These are phyloP conservation scores for Aspergillus viridinutans DNA, from an alignment of 2,329 filamentous ascomycete genomes.

Conservation along the genomic window DNA sequence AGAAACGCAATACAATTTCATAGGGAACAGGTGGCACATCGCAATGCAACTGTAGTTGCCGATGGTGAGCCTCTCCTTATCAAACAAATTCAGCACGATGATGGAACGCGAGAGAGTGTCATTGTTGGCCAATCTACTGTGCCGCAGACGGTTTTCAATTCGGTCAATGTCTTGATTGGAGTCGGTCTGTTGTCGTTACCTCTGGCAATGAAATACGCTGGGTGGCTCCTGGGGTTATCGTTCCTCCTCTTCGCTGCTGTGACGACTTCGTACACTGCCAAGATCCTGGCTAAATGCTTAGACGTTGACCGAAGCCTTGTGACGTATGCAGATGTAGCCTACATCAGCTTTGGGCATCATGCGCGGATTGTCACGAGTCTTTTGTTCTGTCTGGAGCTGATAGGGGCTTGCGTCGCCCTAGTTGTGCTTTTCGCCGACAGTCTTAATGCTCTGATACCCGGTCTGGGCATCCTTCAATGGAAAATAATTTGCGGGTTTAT, in stretches of 20 bases:
- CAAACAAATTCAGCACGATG: conserved; percentile 78
- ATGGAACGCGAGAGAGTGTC: conserved; percentile 76
- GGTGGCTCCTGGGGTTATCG: conserved; percentile 77
- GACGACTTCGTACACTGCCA: conserved; percentile 81
- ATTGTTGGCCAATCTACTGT: conserved; percentile 93
- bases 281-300: conserved; percentile 80
- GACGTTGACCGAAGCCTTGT: conserved; percentile 80
- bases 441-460: conserved; percentile 71
- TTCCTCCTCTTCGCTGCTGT: conserved; percentile 70
- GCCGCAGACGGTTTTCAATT: conserved; percentile 94
- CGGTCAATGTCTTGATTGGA: conserved; percentile 86
- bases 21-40: conserved; percentile 48
- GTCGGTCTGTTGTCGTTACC: conserved; percentile 86
- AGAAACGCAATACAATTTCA: conserved; percentile 51
- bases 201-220: conserved; percentile 79
- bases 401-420: conserved; percentile 84
- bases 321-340: conserved; percentile 91
- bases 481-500: conserved; percentile 78
- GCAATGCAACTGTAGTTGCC: conserved; percentile 48
- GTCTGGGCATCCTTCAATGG: conserved; percentile 66
- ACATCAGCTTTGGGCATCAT: conserved; percentile 77
- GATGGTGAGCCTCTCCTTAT: conserved; percentile 75
- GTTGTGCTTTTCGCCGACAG: conserved; percentile 93
- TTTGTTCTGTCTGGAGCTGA: conserved; percentile 80
- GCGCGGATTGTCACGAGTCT: conserved; percentile 79